Conservation (phyloP, 2,329 filamentous ascomycete genomes). For the Exophiala bonariae region DNA sequence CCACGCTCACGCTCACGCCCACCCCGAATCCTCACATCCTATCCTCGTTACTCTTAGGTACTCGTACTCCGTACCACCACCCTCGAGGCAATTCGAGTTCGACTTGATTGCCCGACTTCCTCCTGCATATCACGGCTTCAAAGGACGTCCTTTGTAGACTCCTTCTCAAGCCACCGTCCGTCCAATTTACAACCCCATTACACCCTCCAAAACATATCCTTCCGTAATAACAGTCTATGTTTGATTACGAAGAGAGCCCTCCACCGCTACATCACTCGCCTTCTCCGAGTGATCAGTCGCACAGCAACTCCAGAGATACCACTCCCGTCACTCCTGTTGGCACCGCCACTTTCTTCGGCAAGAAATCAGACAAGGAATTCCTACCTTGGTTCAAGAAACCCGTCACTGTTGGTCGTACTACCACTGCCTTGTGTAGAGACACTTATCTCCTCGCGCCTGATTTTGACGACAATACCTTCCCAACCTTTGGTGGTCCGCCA, state of each 20-base stretch:
- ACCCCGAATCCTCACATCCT: neutral
- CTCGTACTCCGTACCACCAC: neutral
- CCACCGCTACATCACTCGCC: slow-evolving; percentile 55
- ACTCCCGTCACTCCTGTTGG: slow-evolving; percentile 51
- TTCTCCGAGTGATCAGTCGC: slow-evolving; percentile 46
- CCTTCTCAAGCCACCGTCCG: slow-evolving; percentile 2
- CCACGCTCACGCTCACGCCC: neutral
- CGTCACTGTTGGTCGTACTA: slow-evolving; percentile 36
- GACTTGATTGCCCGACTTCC: neutral
- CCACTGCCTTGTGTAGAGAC: slow-evolving; percentile 40
- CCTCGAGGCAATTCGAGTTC: neutral
- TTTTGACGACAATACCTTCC: slow-evolving; percentile 38
- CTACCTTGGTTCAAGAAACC: slow-evolving; percentile 48
- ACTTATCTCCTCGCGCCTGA: slow-evolving; percentile 34
- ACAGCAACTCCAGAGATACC: slow-evolving; percentile 52
- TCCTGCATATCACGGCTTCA: slow-evolving; percentile 1
- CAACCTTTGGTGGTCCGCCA: slow-evolving; percentile 41
- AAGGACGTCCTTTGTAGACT: slow-evolving; percentile 1
- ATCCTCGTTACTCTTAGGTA: neutral
- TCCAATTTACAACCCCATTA: slow-evolving; percentile 20
- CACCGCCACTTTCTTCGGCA: slow-evolving; percentile 44
- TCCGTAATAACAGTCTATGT: slow-evolving; percentile 39
- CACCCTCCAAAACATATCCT: neutral
- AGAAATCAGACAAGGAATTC: slow-evolving; percentile 41
- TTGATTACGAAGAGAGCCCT: slow-evolving; percentile 53